Percentiles rank a stretch among this genome's conserved stretches.
Evolutionary conservation across 345 rosid genomes (phyloP).

Genomic region (Hevea brasiliensis): DNA sequence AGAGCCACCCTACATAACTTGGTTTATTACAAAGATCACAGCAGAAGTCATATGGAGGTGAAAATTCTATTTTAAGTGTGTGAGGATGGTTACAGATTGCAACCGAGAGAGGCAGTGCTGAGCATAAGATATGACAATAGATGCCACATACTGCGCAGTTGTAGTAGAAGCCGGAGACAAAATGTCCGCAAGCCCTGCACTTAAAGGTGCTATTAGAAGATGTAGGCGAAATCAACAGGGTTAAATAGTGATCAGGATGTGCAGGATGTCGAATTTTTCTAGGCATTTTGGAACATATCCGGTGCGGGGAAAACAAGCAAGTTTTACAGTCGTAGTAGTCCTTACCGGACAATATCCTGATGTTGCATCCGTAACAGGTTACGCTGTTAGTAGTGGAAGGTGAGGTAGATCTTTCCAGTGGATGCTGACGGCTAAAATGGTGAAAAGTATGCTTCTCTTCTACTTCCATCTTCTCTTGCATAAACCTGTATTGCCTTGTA

Average conservation of each 20-base stretch:
- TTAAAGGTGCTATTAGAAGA: conserved; percentile 10
- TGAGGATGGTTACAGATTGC: conserved; percentile 43
- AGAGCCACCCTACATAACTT: conserved; percentile 45
- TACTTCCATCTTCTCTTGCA: too few species aligned
- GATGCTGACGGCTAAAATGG: conserved; percentile 57
- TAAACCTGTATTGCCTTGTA: neutral
- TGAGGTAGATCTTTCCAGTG: conserved; percentile 12
- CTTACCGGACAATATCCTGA: conserved; percentile 29
- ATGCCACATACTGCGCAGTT: conserved; percentile 30
- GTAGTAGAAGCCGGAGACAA: conserved; percentile 46
- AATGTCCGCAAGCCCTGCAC: conserved; percentile 45
- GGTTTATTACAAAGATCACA: conserved; percentile 47
- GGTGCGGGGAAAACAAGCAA: conserved; percentile 45
- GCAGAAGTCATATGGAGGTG: conserved; percentile 43
- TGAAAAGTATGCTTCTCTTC: conserved; percentile 4
- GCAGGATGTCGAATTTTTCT: conserved; percentile 39
- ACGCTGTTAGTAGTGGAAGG: neutral
- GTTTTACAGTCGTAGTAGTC: conserved; percentile 43
- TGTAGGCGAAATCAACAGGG: conserved; percentile 30
- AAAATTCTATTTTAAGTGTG: conserved; percentile 45
- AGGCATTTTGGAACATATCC: conserved; percentile 43
- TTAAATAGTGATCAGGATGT: conserved; percentile 38
- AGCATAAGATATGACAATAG: conserved; percentile 47
- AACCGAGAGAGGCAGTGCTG: conserved; percentile 38
- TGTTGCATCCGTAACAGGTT: conserved; percentile 40